Base-by-base conservation (phyloP, 306 rosid genomes). In the Prunus persica region DNA sequence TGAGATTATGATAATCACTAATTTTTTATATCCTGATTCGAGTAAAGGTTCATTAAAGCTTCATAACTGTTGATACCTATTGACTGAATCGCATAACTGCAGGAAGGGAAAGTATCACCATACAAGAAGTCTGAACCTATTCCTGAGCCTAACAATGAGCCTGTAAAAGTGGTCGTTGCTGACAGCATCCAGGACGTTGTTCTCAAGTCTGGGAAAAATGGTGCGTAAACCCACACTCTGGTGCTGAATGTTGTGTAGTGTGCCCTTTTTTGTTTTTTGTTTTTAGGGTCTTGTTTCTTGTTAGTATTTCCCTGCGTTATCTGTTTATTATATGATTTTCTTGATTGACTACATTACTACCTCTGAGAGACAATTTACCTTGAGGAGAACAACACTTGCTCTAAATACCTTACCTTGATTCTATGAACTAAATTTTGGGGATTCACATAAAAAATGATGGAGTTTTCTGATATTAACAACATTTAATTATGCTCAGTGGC, bases 151-250 rank as follows among this genome's bases (percentile, higher is more conserved):
- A 96, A 88, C 80, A 68, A 91, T 60, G 99, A 91, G 73, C 97
- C 98, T 68, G 96, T 96, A 72, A 96, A 89, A 86, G 96, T 96
- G 47, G 90, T 96, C 32, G 99, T 96, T 3, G 88, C 90, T 54
- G 80, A 89, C 77, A 89, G 60, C 82, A 84, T 96, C 56, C 79
- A 88, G 73, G 99, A 92, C n/a, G 16, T 89, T 1, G 88, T 95
- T 79, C 86, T 79, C 79, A 87, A 91, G 47, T 91, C 99, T 18
- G 93, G 90, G 61, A 96, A 92, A 79, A 96, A 92, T 85, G 97
- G 97, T 94, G 79, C 28, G 67, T 65, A 14, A 46, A 67, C 64
- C 13, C 13, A 1, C 45, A 16, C 34, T 3, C 22, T 25, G 16
- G 66, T 73, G 50, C 62, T 63, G 60, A 49, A 28, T 63, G 11